Evolutionary conservation across 2,329 filamentous ascomycete species (phyloP).

Genomic region (Neonectria coccinea): DNA sequence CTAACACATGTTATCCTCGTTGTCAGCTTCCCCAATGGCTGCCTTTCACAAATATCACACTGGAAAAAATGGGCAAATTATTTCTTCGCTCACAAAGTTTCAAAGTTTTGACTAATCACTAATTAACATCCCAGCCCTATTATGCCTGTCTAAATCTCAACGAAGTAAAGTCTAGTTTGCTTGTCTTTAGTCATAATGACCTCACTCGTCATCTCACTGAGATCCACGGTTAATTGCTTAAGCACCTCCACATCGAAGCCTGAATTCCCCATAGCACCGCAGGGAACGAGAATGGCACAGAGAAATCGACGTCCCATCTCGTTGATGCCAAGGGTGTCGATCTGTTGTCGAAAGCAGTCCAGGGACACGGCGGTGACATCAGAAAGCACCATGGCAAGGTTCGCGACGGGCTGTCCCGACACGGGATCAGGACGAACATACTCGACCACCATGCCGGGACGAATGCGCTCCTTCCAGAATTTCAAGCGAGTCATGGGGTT

Average conservation of each 20-base stretch:
- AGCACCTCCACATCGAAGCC: constrained; percentile 56
- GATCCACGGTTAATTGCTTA: constrained; percentile 50
- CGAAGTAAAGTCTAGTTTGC: not conserved
- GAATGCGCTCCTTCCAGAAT: constrained; percentile 56
- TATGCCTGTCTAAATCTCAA: not conserved
- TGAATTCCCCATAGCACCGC: constrained; percentile 46
- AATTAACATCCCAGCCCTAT: not conserved
- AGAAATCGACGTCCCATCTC: constrained; percentile 43
- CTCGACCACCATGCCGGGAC: constrained; percentile 56
- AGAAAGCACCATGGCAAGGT: constrained; percentile 50
- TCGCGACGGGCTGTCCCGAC: constrained; percentile 33
- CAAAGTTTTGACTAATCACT: not conserved
- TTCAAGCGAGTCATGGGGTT: constrained; percentile 17
- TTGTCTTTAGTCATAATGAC: not conserved
- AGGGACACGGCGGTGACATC: constrained; percentile 35
- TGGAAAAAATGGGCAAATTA: too few relatives aligned
- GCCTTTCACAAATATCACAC: too few relatives aligned
- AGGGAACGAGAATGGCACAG: constrained; percentile 52
- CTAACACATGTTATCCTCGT: too few relatives aligned
- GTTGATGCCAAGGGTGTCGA: constrained; percentile 3
- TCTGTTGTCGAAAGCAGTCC: not conserved
- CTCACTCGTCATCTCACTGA: not conserved
- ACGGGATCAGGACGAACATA: constrained; percentile 42
- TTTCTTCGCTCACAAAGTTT: not conserved
- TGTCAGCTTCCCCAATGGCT: too few relatives aligned